These are phyloP conservation scores for Pythium guiyangense DNA, from an alignment of 352 stramenopile genomes.

Conservation along the genomic window DNA sequence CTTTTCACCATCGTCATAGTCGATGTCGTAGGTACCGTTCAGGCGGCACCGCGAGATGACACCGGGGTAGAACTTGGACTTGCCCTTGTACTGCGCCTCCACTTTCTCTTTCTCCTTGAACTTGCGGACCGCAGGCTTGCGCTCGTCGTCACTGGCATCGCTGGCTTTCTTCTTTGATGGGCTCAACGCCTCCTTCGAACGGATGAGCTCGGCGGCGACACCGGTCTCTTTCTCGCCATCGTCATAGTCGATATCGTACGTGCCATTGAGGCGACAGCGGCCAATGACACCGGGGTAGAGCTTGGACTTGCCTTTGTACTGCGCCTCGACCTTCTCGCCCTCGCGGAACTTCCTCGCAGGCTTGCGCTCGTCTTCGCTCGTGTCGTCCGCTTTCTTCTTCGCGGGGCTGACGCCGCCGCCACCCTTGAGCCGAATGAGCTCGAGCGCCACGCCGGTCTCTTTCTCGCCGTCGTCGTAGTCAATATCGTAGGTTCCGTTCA, in stretches of 20 bases:
- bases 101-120: slow-evolving; percentile 22
- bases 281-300: slow-evolving; percentile 62
- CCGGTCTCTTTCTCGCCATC: slow-evolving; percentile 65
- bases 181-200: too few relatives aligned
- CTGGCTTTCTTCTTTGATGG: too few relatives aligned
- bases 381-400: neutral
- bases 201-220: neutral
- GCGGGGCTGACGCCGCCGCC: too few relatives aligned
- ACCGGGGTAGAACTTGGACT: slow-evolving; percentile 55
- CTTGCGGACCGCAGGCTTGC: too few relatives aligned
- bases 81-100: slow-evolving; percentile 39
- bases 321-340: slow-evolving; percentile 19
- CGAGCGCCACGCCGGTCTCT: slow-evolving; percentile 27
- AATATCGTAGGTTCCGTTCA: too few relatives aligned
- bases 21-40: slow-evolving; percentile 68
- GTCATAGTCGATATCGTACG: slow-evolving; percentile 77
- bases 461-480: slow-evolving; percentile 45
- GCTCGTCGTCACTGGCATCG: too few relatives aligned
- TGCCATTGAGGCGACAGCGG: slow-evolving; percentile 28
- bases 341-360: slow-evolving; percentile 5
- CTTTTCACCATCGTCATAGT: slow-evolving; percentile 77
- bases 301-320: slow-evolving; percentile 46
- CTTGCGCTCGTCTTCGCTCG: neutral
- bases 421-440: slow-evolving; percentile 32
- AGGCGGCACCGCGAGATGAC: slow-evolving; percentile 25